These are phyloP conservation scores for Gilbertella persicaria DNA, from an alignment of 371 early-diverging fungal species.

Conservation along the genomic window DNA sequence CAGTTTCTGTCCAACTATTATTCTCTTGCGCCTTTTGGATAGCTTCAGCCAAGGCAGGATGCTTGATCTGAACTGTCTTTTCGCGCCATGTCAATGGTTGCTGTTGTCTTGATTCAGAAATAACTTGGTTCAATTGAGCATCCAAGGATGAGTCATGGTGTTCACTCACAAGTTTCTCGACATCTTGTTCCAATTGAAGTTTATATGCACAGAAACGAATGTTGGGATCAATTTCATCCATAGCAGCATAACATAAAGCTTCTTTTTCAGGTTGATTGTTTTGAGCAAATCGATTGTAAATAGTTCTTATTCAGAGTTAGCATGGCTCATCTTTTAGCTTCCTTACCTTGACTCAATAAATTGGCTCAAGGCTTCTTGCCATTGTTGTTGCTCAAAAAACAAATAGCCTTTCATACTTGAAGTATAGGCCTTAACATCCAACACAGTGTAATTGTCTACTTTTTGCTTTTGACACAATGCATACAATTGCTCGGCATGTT, in stretches of 20 bases:
- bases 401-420: slow-evolving; percentile 69
- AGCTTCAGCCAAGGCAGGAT: slow-evolving; percentile 39
- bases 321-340: background rate
- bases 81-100: slow-evolving; percentile 45
- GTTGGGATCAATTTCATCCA: slow-evolving; percentile 80
- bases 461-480: slow-evolving; percentile 52
- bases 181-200: slow-evolving; percentile 56
- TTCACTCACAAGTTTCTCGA: slow-evolving; percentile 46
- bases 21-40: slow-evolving; percentile 43
- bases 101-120: slow-evolving; percentile 28
- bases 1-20: slow-evolving; percentile 57
- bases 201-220: slow-evolving; percentile 82
- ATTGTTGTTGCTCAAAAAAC: slow-evolving; percentile 68
- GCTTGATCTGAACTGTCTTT: slow-evolving; percentile 41
- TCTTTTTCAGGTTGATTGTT: slow-evolving; percentile 56
- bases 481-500: slow-evolving; percentile 54
- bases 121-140: slow-evolving; percentile 29
- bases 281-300: slow-evolving; percentile 69
- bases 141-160: background rate
- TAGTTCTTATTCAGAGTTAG: slow-evolving; percentile 39
- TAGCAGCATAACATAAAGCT: slow-evolving; percentile 67
- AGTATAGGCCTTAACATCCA: slow-evolving; percentile 79
- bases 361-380: slow-evolving; percentile 67
- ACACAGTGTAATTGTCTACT: slow-evolving; percentile 55
- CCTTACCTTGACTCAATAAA: slow-evolving; percentile 55